Percentiles rank a stretch among this genome's conserved stretches.
Conservation (phyloP, 192 early-diverging fungal genomes). For the Backusella parvicylindrica region DNA sequence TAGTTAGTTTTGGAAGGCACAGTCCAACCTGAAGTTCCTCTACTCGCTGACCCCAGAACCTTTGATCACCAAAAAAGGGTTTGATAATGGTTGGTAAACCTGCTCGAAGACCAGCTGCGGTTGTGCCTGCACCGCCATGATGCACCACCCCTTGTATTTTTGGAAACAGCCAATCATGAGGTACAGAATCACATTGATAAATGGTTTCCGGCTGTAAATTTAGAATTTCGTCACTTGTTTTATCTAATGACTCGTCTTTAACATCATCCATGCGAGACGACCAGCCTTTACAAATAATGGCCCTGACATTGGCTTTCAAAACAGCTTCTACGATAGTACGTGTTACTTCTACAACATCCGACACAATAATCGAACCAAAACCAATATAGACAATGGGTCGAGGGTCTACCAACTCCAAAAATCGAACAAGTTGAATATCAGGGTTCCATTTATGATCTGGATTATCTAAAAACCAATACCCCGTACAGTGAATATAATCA, state of each 20-base stretch:
- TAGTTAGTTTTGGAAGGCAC: constrained; percentile 51
- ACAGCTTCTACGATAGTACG: constrained; percentile 59
- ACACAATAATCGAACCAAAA: constrained; percentile 75
- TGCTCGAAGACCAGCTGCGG: constrained; percentile 66
- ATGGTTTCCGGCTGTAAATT: constrained; percentile 46
- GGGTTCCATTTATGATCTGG: constrained; percentile 54
- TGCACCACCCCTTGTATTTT: constrained; percentile 63
- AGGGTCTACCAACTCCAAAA: constrained; percentile 41
- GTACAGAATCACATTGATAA: constrained; percentile 58
- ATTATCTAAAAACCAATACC: constrained; percentile 74
- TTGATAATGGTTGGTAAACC: constrained; percentile 68
- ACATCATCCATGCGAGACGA: constrained; percentile 42
- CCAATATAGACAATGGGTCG: constrained; percentile 66
- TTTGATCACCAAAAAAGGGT: constrained; percentile 67
- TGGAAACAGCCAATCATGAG: constrained; percentile 78
- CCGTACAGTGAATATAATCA: constrained; percentile 62
- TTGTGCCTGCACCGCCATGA: constrained; percentile 77
- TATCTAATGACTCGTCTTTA: neutral
- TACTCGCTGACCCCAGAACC: constrained; percentile 67
- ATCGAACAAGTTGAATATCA: constrained; percentile 46
- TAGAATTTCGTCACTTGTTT: neutral
- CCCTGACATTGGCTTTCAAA: constrained; percentile 56
- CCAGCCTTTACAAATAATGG: constrained; percentile 73
- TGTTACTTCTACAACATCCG: constrained; percentile 64
- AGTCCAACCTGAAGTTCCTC: constrained; percentile 61